A percentile compares a stretch with the other conserved stretches of the same genome.
Conservation (phyloP, 495 filamentous ascomycete species). For the Aspergillus bridgeri region DNA sequence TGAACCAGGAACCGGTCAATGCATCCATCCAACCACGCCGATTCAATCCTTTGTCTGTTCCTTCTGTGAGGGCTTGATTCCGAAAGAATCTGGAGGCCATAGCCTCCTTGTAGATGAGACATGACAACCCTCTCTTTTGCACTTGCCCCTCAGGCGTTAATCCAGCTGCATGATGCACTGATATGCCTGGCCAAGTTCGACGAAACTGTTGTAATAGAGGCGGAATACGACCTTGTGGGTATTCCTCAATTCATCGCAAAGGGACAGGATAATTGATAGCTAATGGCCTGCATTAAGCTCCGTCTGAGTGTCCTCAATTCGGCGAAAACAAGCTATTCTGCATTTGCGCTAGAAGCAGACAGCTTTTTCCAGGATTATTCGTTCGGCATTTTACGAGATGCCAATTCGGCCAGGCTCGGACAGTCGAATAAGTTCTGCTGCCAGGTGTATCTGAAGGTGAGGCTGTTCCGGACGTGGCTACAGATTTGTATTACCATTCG, state of each 20-base stretch:
- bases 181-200: constrained; percentile 88
- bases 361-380: constrained; percentile 80
- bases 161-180: constrained; percentile 77
- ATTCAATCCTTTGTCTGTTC: neutral
- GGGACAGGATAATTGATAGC: neutral
- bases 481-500: neutral
- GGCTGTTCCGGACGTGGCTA: neutral
- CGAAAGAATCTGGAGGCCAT: neutral
- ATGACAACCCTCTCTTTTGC: constrained; percentile 80
- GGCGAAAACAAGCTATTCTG: constrained; percentile 90
- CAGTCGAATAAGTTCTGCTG: constrained; percentile 63
- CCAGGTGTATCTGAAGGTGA: constrained; percentile 64
- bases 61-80: neutral
- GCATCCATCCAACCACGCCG: neutral
- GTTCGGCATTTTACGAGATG: constrained; percentile 20
- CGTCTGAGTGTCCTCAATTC: constrained; percentile 80
- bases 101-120: neutral
- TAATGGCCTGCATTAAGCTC: constrained; percentile 49
- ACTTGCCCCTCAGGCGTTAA: constrained; percentile 68
- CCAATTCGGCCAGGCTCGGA: constrained; percentile 17
- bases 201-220: constrained; percentile 84
- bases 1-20: neutral
- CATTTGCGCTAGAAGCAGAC: constrained; percentile 66
- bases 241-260: neutral
- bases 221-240: constrained; percentile 65